phyloP scores from a whole-genome alignment of 169 alveolate species.

The Cystoisospora suis region DNA sequence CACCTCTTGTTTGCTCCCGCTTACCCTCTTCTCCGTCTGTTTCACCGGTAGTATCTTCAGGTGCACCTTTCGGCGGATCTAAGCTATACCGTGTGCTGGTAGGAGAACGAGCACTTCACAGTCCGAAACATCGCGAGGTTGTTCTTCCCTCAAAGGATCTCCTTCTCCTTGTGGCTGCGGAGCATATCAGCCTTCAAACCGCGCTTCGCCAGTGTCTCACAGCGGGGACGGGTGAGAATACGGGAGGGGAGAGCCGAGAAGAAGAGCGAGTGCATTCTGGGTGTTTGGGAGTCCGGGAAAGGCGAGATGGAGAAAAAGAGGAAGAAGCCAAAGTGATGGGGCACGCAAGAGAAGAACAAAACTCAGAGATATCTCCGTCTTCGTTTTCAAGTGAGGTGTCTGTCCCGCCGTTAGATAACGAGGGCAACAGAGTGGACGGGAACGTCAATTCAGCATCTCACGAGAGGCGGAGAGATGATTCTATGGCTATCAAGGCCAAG shows the following conservation, averaged over 20 bases:
- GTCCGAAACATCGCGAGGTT: conserved; percentile 2
- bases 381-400: too few relatives aligned
- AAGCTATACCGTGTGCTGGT: background rate
- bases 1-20: background rate
- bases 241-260: too few relatives aligned
- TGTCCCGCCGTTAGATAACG: too few relatives aligned
- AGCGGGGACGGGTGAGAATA: background rate
- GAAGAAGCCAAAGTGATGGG: too few relatives aligned
- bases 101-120: background rate
- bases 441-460: background rate
- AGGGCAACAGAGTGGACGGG: background rate
- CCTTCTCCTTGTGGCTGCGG: conserved; percentile 37
- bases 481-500: background rate
- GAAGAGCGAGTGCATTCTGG: too few relatives aligned
- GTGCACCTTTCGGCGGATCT: background rate
- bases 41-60: background rate
- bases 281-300: too few relatives aligned
- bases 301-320: too few relatives aligned
- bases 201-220: background rate
- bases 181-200: background rate
- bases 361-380: too few relatives aligned
- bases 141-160: conserved; percentile 46
- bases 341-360: too few relatives aligned
- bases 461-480: background rate
- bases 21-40: background rate